Conservation (phyloP, 768 basidiomycete species). For the Russula ochroleuca region DNA sequence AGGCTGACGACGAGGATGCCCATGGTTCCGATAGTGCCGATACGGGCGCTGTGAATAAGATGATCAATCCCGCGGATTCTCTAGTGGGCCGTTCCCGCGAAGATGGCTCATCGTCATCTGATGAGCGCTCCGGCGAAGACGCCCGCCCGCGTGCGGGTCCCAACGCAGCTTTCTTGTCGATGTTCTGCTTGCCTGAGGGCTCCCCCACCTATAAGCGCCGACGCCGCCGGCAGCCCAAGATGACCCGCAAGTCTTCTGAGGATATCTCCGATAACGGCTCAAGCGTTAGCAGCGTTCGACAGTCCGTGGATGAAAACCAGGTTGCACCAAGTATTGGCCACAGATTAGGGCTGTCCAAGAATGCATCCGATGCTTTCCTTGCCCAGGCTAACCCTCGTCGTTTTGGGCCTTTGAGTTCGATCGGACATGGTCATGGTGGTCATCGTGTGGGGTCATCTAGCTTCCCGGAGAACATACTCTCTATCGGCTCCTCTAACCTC, state of each 20-base stretch:
- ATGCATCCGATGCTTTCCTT: slow-evolving; percentile 28
- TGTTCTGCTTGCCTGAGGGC: slow-evolving; percentile 77
- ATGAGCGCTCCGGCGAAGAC: slow-evolving; percentile 29
- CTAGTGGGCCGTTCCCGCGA: slow-evolving; percentile 23
- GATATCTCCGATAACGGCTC: slow-evolving; percentile 26
- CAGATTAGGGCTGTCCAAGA: slow-evolving; percentile 22
- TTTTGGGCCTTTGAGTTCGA: slow-evolving; percentile 9
- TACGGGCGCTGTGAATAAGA: slow-evolving; percentile 23
- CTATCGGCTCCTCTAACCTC: slow-evolving; percentile 1
- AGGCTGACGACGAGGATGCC: slow-evolving; percentile 31
- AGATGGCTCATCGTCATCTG: slow-evolving; percentile 21
- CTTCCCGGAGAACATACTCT: slow-evolving; percentile 18
- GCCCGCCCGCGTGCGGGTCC: slow-evolving; percentile 29
- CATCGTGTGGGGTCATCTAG: slow-evolving; percentile 16
- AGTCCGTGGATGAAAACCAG: slow-evolving; percentile 33
- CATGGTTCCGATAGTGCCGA: slow-evolving; percentile 29
- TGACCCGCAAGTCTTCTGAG: slow-evolving; percentile 36
- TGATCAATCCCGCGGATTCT: slow-evolving; percentile 27
- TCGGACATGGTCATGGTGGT: not conserved
- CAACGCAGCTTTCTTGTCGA: slow-evolving; percentile 50
- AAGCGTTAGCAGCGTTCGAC: slow-evolving; percentile 24
- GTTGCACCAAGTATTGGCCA: slow-evolving; percentile 29
- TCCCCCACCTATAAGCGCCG: slow-evolving; percentile 87
- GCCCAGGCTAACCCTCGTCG: slow-evolving; percentile 23
- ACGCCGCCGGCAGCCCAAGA: slow-evolving; percentile 63